These are phyloP conservation scores for Geum urbanum DNA, from an alignment of 306 rosid genomes.

Conservation along the genomic window DNA sequence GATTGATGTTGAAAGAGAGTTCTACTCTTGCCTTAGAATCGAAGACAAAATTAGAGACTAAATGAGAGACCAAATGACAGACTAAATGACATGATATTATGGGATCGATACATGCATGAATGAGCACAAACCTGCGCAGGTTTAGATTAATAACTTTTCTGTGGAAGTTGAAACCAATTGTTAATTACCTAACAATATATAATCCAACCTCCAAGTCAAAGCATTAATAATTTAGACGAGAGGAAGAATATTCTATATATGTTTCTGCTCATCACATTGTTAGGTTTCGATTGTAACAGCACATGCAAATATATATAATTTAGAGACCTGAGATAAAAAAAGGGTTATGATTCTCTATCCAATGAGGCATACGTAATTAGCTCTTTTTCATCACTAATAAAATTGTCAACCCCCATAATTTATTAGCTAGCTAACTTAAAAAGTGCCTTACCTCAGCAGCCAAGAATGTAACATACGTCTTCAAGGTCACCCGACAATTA, in stretches of 20 bases:
- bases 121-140: neutral
- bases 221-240: neutral
- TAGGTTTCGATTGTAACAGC: constrained; percentile 2
- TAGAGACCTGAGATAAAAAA: neutral
- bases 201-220: neutral
- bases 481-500: neutral
- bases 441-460: neutral
- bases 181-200: neutral
- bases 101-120: neutral
- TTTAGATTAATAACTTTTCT: constrained; percentile 11
- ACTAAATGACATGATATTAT: neutral
- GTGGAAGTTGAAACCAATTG: neutral
- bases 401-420: constrained; percentile 7
- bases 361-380: neutral
- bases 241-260: neutral
- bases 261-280: neutral
- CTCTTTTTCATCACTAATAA: constrained; percentile 4
- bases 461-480: constrained; percentile 1
- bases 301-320: constrained; percentile 3
- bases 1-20: constrained; percentile 17
- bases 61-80: neutral
- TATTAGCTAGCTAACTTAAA: neutral
- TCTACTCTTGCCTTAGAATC: constrained; percentile 31
- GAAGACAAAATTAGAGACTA: constrained; percentile 18
- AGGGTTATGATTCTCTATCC: neutral